Percentiles rank a stretch among this genome's conserved stretches.
These are phyloP conservation scores for Berberis vulgaris DNA, from an alignment of 164 flowering plant species.

Conservation along the genomic window DNA sequence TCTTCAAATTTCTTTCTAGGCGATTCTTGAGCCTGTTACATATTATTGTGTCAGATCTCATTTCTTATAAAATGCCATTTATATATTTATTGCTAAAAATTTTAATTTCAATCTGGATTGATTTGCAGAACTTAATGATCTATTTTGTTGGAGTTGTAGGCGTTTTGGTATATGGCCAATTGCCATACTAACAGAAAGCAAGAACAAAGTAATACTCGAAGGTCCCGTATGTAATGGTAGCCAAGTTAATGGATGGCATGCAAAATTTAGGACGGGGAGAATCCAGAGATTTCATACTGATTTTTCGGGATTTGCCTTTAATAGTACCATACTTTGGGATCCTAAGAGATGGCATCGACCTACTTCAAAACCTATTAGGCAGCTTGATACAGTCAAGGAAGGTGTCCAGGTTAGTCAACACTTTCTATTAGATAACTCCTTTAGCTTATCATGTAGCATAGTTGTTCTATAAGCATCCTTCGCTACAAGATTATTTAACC, in stretches of 20 bases:
- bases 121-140: neutral
- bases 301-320: constrained; percentile 85
- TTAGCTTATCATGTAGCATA: neutral
- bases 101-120: neutral
- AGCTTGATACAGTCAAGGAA: constrained; percentile 46
- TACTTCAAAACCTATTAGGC: constrained; percentile 56
- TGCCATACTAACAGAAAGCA: constrained; percentile 35
- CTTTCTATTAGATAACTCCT: neutral
- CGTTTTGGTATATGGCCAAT: constrained; percentile 85
- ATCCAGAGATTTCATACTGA: constrained; percentile 63
- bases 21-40: too few species aligned
- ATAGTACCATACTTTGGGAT: constrained; percentile 86
- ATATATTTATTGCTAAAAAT: too few species aligned
- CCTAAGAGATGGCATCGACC: constrained; percentile 77
- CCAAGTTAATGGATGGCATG: constrained; percentile 80
- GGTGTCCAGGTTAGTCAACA: constrained; percentile 43
- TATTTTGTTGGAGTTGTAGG: constrained; percentile 29
- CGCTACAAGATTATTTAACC: neutral
- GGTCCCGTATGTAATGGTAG: constrained; percentile 82
- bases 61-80: too few species aligned
- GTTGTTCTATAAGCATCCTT: neutral
- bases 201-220: constrained; percentile 27
- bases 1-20: too few species aligned
- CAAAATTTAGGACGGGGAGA: constrained; percentile 22
- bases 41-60: too few species aligned